Base-by-base conservation (phyloP, 1,284 basidiomycete genomes). In the Coniferiporia sulphurascens region DNA sequence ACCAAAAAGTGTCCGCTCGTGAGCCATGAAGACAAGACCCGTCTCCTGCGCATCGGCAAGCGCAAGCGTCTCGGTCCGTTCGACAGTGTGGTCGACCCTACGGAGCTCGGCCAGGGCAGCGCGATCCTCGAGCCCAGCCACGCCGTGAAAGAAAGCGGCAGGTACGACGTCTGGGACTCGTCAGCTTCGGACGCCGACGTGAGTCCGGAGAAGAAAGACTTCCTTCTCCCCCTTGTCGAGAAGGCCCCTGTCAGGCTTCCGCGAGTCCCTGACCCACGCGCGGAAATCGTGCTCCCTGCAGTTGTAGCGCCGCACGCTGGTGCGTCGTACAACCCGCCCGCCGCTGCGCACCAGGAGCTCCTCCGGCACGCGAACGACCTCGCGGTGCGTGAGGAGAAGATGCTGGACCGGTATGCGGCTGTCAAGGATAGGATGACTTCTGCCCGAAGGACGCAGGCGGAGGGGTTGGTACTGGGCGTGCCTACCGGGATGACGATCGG, bases 271-370 rank as follows among this genome's bases (percentile, higher is more conserved):
- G 76, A 82, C 61, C 79, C 80, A 0, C 78, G 79, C 48, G 76
- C 80, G 15, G 58, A 71, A 21, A 91, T 90, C 56, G 73, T 78
- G 7, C 63, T 87, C 0, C 82, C 87, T 3, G 87, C 91, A 0
- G 81, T 95, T 1, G 72, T 81, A 1, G 72, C 84, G 5, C 96
- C 96, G 0, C 91, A 93, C 64, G 85, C 87, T 32, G 96, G 96
- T 17, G 83, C 87, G 5, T 95, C 93, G n/a, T 98, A 99, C 74
- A 98, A 98, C 71, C 96, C 96, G 0, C 83, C 86, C 0, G 84
- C 82, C 13, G 79, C 83, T 8, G 84, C 87, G 0, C 93, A 98
- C 70, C 82, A 86, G 59, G 84, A 84, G 49, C 82, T 98, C 1
- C 73, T 99, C 15, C 75, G 82, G 12, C 69, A 80, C 52, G 95